Conservation (phyloP, 768 basidiomycete species). For the Tephrocybe sp. region DNA sequence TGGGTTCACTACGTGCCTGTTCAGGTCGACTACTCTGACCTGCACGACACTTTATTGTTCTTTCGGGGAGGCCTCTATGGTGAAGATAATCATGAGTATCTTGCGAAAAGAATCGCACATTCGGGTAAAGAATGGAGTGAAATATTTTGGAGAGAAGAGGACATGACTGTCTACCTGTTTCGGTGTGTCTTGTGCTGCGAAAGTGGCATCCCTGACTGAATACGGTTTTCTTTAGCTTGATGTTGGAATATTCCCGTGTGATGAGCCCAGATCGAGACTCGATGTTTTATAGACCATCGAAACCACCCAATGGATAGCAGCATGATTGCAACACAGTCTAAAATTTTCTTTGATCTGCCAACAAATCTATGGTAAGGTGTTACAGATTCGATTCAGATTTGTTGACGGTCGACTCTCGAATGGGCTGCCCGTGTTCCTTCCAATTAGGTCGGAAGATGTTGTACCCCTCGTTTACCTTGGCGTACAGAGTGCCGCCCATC, state of each 20-base stretch:
- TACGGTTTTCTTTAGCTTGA: too few species aligned
- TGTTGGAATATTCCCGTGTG: slow-evolving; percentile 52
- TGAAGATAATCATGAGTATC: slow-evolving; percentile 51
- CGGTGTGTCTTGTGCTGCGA: slow-evolving; percentile 32
- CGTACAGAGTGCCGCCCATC: slow-evolving; percentile 55
- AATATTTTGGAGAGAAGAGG: slow-evolving; percentile 51
- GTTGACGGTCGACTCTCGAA: slow-evolving; percentile 4
- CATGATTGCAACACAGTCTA: too few species aligned
- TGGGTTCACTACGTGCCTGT: slow-evolving; percentile 76
- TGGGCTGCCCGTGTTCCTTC: slow-evolving; percentile 28
- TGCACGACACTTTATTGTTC: slow-evolving; percentile 67
- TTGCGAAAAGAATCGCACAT: slow-evolving; percentile 53
- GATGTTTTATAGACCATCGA: slow-evolving; percentile 1
- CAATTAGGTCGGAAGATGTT: slow-evolving; percentile 56
- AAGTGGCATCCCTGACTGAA: too few species aligned
- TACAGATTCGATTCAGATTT: too few species aligned
- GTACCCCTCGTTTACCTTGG: slow-evolving; percentile 42
- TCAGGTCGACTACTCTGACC: slow-evolving; percentile 56
- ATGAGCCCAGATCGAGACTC: slow-evolving; percentile 24
- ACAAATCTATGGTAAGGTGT: too few species aligned
- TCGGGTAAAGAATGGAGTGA: slow-evolving; percentile 53
- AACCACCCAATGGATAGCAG: background rate
- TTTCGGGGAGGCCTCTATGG: slow-evolving; percentile 57
- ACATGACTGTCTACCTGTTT: slow-evolving; percentile 53
- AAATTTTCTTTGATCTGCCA: too few species aligned